phyloP scores from a whole-genome alignment of 2,329 filamentous ascomycete species.

The Colletotrichum chlorophyti region DNA sequence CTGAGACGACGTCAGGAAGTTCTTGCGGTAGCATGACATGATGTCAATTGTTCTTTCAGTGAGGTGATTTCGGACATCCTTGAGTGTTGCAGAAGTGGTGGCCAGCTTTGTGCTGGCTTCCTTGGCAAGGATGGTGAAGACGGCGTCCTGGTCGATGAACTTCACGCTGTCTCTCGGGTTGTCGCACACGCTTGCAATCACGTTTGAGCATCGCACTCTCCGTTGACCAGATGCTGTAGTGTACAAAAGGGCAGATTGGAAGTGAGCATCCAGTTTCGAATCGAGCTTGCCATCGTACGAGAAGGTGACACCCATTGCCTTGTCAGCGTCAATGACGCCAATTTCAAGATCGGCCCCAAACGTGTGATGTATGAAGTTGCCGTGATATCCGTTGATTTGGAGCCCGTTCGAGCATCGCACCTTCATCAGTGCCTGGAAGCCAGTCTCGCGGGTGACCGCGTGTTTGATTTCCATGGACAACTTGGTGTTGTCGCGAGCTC shows the following conservation, averaged over 20 bases:
- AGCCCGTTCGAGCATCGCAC: constrained; percentile 96
- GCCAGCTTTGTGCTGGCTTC: constrained; percentile 89
- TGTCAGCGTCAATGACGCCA: constrained; percentile 90
- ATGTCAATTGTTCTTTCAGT: constrained; percentile 95
- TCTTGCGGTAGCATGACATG: constrained; percentile 88
- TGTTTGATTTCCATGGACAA: constrained; percentile 86
- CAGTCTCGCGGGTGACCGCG: constrained; percentile 86
- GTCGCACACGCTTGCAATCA: constrained; percentile 91
- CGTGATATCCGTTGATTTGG: constrained; percentile 92
- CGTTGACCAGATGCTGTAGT: constrained; percentile 90
- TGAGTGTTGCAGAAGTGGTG: constrained; percentile 72
- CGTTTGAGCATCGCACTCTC: constrained; percentile 89
- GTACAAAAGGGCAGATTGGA: constrained; percentile 94
- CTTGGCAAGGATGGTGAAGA: constrained; percentile 87
- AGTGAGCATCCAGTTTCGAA: constrained; percentile 93
- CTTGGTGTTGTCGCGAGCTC: constrained; percentile 83
- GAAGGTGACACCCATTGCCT: constrained; percentile 90
- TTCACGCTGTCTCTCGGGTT: constrained; percentile 85
- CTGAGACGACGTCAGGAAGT: constrained; percentile 82
- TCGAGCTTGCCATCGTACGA: constrained; percentile 98
- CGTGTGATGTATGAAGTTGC: constrained; percentile 94
- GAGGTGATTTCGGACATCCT: constrained; percentile 82
- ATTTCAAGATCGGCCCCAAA: constrained; percentile 96
- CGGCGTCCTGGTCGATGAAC: constrained; percentile 94
- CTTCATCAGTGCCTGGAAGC: constrained; percentile 97